Percentiles rank a stretch among this genome's conserved stretches.
Evolutionary conservation across 176 grass and related monocot genomes (phyloP).

Genomic region (Aegilops sharonensis): DNA sequence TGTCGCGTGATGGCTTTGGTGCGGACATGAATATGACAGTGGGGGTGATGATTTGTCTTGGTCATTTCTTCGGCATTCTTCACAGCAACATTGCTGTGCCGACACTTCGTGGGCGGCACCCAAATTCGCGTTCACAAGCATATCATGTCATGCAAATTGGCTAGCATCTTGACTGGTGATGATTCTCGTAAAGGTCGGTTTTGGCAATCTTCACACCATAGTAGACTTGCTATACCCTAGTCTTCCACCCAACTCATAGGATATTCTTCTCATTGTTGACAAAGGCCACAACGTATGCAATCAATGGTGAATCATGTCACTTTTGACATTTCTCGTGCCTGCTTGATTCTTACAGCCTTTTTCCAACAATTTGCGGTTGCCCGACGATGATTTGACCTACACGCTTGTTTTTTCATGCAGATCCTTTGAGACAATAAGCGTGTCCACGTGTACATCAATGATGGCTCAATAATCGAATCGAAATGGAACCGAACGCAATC

Average conservation of each 20-base stretch:
- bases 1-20: not conserved
- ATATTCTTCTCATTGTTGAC: conserved; percentile 15
- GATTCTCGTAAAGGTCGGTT: not conserved
- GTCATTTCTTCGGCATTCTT: not conserved
- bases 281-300: conserved; percentile 15
- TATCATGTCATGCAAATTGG: not conserved
- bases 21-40: not conserved
- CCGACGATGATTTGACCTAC: not conserved
- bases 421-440: not conserved
- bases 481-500: not conserved
- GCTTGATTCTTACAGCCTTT: not conserved
- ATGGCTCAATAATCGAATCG: not conserved
- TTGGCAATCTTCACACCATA: not conserved
- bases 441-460: not conserved
- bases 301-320: conserved; percentile 13
- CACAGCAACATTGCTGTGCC: not conserved
- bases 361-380: not conserved
- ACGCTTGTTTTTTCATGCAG: not conserved
- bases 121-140: not conserved
- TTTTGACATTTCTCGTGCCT: conserved; percentile 6
- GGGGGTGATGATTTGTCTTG: not conserved
- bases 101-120: not conserved
- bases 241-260: not conserved
- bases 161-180: not conserved
- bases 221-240: not conserved